Evolutionary conservation across 2,329 filamentous ascomycete genomes (phyloP), one percentile per base, ranked within the genome.

Genomic region (Aspergillus sp.): DNA sequence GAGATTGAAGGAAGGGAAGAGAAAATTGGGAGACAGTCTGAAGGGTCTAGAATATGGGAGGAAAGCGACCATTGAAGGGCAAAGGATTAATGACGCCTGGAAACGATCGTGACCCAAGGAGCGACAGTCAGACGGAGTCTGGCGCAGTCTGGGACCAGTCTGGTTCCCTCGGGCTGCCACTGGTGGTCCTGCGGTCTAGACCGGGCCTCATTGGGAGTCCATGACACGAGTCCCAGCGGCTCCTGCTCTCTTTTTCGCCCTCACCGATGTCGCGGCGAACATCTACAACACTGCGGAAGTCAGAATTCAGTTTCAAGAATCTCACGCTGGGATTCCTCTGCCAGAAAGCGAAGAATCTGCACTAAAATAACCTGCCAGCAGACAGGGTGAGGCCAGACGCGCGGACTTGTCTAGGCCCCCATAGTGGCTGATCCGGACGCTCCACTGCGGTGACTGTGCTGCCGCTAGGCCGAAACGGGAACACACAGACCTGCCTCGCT

Each of bases 371-470:
- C 37, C 31, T 51, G 49, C 49, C 23, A 48, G 43, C 52, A 55
- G 44, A n/a, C 52, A 46, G 31, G 31, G 39, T 15, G 49, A 52
- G 39, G 49, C 37, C 52, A 46, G 43, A 55, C 35, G 43, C 57
- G 44, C 56, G 56, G 63, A 59, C 60, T 47, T 60, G 61, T 64
- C 64, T 66, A 66, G 64, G 52, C 64, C 60, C 48, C 49, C 51
- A 60, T 63, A 60, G 61, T 64, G 61, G 62, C 61, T 63, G 62
- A 65, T 65, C 44, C 62, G 55, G 59, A 51, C 12, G 54, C 57
- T 59, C 55, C 46, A 55, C 57, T n/a, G 15, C 37, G n/a, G 40
- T 17, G 14, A n/a, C 48, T 58, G 57, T 55, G 61, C 47, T 59
- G n/a, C 15, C 40, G 17, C 40, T 53, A 59, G 59, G 52, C 62